Percentiles rank a stretch among this genome's conserved stretches.
Conservation (phyloP, 257 asterid species). For the Gentiana straminea region DNA sequence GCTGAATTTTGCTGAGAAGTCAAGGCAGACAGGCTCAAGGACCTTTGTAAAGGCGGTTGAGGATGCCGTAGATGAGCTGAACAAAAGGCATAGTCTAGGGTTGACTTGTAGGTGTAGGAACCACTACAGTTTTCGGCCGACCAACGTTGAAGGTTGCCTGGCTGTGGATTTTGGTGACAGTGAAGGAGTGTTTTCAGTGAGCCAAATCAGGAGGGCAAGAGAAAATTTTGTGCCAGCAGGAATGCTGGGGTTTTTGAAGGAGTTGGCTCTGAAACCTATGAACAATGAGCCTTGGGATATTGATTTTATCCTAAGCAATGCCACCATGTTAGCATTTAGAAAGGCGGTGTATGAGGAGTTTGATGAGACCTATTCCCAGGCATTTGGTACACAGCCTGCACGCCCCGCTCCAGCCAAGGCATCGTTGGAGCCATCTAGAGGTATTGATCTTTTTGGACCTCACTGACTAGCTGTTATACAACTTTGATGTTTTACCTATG, state of each 20-base stretch:
- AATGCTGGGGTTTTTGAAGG: constrained; percentile 40
- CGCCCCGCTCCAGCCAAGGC: constrained; percentile 46
- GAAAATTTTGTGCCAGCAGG: constrained; percentile 48
- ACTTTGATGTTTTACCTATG: neutral
- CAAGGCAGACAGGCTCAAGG: constrained; percentile 43
- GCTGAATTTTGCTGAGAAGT: constrained; percentile 64
- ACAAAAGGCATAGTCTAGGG: constrained; percentile 62
- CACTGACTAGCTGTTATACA: neutral
- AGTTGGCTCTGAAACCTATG: constrained; percentile 53
- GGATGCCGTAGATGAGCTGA: constrained; percentile 81
- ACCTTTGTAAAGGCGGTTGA: constrained; percentile 61
- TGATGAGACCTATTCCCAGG: constrained; percentile 92
- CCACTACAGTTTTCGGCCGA: constrained; percentile 45
- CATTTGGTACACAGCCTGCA: constrained; percentile 56
- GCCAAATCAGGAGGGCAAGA: constrained; percentile 65
- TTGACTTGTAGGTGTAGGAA: constrained; percentile 72
- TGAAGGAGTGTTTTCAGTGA: constrained; percentile 46
- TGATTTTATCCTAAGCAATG: constrained; percentile 53
- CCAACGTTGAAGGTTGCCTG: constrained; percentile 42
- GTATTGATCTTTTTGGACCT: constrained; percentile 21
- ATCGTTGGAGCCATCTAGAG: constrained; percentile 51
- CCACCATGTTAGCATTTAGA: constrained; percentile 53
- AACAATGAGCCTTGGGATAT: constrained; percentile 21
- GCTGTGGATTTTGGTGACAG: constrained; percentile 57
- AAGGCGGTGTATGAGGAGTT: constrained; percentile 68